Base-by-base conservation (phyloP, 306 rosid species). In the Potentilla sterilis region DNA sequence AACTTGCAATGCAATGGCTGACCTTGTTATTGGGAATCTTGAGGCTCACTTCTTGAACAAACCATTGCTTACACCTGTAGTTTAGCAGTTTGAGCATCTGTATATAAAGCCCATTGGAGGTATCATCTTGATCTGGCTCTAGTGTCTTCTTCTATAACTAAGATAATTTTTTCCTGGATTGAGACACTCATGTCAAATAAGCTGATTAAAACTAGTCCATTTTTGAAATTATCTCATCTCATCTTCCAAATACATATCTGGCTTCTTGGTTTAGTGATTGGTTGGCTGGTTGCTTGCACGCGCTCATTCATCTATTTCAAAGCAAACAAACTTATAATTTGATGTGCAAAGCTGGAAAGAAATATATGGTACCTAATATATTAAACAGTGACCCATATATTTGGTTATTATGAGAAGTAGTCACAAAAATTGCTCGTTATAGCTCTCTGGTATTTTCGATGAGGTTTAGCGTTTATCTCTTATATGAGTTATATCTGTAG, bases 21-120 rank as follows among this genome's bases (percentile, higher is more conserved):
- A 94, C 78, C 85, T 91, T 75, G 96, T 88, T 52, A 72, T 92
- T 47, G 86, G 73, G 71, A 94, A 94, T 84, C 71, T 92, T 10
- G 96, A 92, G 74, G 95, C 96, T 84, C 87, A 88, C 82, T 94
- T 94, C 82, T 86, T 66, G 69, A 93, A 87, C 64, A 88, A 92
- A 44, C 90, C 96, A 11, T 78, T 91, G 74, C 49, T 90, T 47
- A 88, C 96, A 65, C 92, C 97, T 12, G 72, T 91, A 78, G 69
- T 87, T 72, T 91, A 81, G 58, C 35, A 52, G n/a, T 32, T 37
- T 69, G 55, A 19, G 4, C 9, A 35, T 44, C 11, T 16, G 48
- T 12, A 48, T 24, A n/a, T 42, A 18, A 18, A 4, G 69, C 19
- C 24, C 69, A 46, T 65, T 70, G 51, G 68, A 74, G 41, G 58